Conservation (phyloP, 306 rosid species). For the Lathyrus oleraceus region DNA sequence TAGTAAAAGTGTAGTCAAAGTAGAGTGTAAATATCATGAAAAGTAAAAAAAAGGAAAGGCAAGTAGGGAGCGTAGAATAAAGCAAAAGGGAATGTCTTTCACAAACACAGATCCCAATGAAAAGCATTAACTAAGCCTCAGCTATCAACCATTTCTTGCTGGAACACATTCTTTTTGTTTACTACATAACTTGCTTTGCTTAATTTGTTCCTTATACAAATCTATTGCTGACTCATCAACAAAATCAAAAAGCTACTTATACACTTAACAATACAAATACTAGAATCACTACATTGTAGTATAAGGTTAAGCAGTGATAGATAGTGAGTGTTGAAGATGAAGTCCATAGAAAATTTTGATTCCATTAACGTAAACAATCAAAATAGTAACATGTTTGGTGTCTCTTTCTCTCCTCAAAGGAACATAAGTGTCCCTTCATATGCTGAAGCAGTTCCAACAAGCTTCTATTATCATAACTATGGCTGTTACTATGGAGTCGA, state of each 20-base stretch:
- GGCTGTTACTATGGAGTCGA: conserved; percentile 59
- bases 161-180: conserved; percentile 75
- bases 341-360: neutral
- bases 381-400: conserved; percentile 60
- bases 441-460: conserved; percentile 40
- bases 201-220: conserved; percentile 45
- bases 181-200: conserved; percentile 46
- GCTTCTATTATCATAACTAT: conserved; percentile 53
- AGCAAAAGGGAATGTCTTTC: conserved; percentile 76
- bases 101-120: conserved; percentile 84
- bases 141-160: conserved; percentile 46
- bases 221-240: conserved; percentile 38
- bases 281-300: conserved; percentile 12
- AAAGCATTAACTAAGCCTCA: conserved; percentile 57
- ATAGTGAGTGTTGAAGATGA: neutral
- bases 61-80: conserved; percentile 41
- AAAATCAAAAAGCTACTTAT: conserved; percentile 27
- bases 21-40: neutral
- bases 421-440: conserved; percentile 40
- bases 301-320: conserved; percentile 42
- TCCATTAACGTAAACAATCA: conserved; percentile 30
- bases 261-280: conserved; percentile 23
- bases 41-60: conserved; percentile 35
- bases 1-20: neutral
- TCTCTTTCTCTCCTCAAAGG: conserved; percentile 68